Percentiles rank a stretch among this genome's conserved stretches.
Evolutionary conservation across 1,284 basidiomycete genomes (phyloP).

Genomic region (Rhodofomes roseus): DNA sequence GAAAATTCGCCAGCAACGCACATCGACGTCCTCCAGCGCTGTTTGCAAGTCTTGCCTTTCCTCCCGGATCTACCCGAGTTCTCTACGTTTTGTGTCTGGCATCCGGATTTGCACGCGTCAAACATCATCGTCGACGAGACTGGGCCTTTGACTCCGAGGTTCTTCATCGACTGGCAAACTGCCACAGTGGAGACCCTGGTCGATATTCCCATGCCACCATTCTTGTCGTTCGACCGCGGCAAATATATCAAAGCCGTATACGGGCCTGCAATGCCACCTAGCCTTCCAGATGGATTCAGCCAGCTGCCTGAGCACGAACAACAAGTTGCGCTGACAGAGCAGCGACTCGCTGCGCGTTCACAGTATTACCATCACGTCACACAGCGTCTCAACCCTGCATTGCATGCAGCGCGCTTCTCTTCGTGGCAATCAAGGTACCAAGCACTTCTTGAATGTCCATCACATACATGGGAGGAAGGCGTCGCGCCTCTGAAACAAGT

Average conservation of each 20-base stretch:
- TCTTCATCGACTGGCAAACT: slow-evolving; percentile 31
- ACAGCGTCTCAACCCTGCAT: background rate
- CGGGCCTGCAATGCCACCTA: background rate
- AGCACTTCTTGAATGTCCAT: background rate
- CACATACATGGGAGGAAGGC: background rate
- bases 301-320: background rate
- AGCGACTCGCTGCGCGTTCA: background rate
- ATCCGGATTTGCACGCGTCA: slow-evolving; percentile 26
- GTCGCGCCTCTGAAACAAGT: background rate
- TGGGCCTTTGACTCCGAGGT: slow-evolving; percentile 14
- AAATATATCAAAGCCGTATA: background rate
- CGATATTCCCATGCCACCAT: background rate
- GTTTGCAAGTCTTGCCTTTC: slow-evolving; percentile 4
- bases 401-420: background rate
- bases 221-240: background rate
- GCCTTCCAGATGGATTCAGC: background rate
- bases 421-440: background rate
- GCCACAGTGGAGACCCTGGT: background rate
- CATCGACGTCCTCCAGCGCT: slow-evolving; percentile 7
- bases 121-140: slow-evolving; percentile 28
- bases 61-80: slow-evolving; percentile 6
- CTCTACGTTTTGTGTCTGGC: slow-evolving; percentile 26
- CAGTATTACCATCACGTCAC: background rate
- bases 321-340: background rate
- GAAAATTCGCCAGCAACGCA: background rate